phyloP scores from a whole-genome alignment of 371 early-diverging fungal species.

The Mortierella sp. region DNA sequence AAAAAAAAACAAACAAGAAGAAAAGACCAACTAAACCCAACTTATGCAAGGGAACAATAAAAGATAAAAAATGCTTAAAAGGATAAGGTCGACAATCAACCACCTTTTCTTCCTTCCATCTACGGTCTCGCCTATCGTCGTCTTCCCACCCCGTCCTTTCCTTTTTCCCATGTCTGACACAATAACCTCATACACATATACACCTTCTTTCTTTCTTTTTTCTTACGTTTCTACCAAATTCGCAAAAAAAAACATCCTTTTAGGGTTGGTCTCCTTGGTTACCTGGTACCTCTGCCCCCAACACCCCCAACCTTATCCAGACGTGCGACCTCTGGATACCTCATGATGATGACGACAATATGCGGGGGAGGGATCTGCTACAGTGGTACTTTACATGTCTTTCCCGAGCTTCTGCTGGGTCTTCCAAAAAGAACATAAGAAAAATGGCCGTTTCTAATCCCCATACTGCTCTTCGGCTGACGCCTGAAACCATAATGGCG shows the following conservation, averaged over 20 bases:
- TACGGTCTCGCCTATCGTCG: slow-evolving; percentile 1
- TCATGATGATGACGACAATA: not conserved
- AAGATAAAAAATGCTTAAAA: not conserved
- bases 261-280: not conserved
- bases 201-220: not conserved
- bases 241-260: not conserved
- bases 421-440: not conserved
- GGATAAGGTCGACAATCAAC: not conserved
- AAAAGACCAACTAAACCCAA: not conserved
- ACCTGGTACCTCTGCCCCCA: too few relatives aligned
- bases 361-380: too few relatives aligned
- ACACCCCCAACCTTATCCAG: too few relatives aligned
- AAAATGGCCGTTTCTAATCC: too few relatives aligned
- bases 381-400: not conserved
- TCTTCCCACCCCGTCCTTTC: not conserved
- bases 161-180: not conserved
- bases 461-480: too few relatives aligned
- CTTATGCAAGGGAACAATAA: too few relatives aligned
- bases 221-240: not conserved
- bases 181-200: too few relatives aligned
- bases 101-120: not conserved
- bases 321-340: too few relatives aligned
- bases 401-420: not conserved
- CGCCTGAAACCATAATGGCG: too few relatives aligned
- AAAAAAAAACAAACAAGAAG: not conserved